Evolutionary conservation across 1,284 basidiomycete genomes (phyloP).

Genomic region (Termitomyces sp.): DNA sequence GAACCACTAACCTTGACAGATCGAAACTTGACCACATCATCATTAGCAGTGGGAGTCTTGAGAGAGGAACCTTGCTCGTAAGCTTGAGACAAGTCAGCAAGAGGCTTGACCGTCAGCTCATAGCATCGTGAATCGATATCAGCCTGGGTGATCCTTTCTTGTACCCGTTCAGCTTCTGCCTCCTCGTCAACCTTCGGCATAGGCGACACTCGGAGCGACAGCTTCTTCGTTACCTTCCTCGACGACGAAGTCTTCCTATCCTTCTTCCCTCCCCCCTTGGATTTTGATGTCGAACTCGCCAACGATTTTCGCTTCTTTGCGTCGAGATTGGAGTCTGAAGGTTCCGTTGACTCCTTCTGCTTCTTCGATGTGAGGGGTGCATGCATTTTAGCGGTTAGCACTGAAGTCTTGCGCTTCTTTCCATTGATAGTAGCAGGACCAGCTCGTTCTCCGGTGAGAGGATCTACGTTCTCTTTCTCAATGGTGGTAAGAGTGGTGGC

Average conservation of each 20-base stretch:
- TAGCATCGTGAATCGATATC: conserved; percentile 54
- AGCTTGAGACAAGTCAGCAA: conserved; percentile 59
- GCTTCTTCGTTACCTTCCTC: conserved; percentile 31
- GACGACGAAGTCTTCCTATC: conserved; percentile 27
- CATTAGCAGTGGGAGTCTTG: conserved; percentile 20
- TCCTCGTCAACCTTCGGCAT: conserved; percentile 37
- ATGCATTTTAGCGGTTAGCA: conserved; percentile 50
- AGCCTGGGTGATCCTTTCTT: conserved; percentile 26
- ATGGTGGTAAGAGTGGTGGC: conserved; percentile 31
- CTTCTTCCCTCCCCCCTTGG: conserved; percentile 29
- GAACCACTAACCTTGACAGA: conserved; percentile 37
- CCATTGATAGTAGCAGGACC: conserved; percentile 32
- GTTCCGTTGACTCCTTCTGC: conserved; percentile 35
- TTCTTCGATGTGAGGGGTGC: conserved; percentile 39
- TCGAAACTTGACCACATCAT: conserved; percentile 32
- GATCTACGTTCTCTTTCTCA: conserved; percentile 76
- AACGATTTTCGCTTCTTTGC: conserved; percentile 57
- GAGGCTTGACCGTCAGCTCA: conserved; percentile 57
- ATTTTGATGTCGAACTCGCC: conserved; percentile 27
- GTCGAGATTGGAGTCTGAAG: conserved; percentile 30
- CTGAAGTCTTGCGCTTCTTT: conserved; percentile 62
- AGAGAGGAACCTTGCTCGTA: conserved; percentile 26
- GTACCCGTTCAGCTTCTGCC: conserved; percentile 21
- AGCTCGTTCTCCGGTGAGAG: conserved; percentile 60
- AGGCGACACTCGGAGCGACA: conserved; percentile 36